Conservation (phyloP, 768 basidiomycete species). For the Leccinum barrowsii region DNA sequence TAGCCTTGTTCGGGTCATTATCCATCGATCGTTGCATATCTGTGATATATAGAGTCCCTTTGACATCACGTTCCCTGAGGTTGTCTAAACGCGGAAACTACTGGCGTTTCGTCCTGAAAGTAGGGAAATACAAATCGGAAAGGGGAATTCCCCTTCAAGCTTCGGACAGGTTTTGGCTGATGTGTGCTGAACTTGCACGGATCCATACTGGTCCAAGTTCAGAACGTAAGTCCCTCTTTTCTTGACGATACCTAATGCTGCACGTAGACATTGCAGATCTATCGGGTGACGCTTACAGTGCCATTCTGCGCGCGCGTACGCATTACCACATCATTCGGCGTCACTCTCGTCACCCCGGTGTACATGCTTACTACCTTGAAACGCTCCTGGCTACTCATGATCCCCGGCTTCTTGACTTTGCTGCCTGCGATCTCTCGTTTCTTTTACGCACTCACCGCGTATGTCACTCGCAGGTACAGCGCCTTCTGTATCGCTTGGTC, state of each 20-base stretch:
- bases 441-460: constrained; percentile 32
- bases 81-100: constrained; percentile 27
- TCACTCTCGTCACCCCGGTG: constrained; percentile 36
- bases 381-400: constrained; percentile 34
- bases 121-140: constrained; percentile 43
- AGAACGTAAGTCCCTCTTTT: constrained; percentile 14
- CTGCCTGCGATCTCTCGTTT: constrained; percentile 33
- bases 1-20: constrained; percentile 49
- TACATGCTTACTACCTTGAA: constrained; percentile 47
- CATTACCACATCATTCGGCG: constrained; percentile 41
- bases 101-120: constrained; percentile 48
- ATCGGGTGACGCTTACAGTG: constrained; percentile 5
- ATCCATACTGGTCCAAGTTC: constrained; percentile 10
- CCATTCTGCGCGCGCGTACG: constrained; percentile 33
- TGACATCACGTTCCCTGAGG: constrained; percentile 29
- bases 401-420: constrained; percentile 26
- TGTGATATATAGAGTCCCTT: constrained; percentile 27
- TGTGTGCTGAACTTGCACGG: constrained; percentile 43
- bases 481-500: constrained; percentile 41
- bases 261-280: constrained; percentile 11
- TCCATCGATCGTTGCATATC: constrained; percentile 33
- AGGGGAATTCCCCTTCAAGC: constrained; percentile 32
- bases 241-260: constrained; percentile 1
- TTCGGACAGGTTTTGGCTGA: constrained; percentile 62
- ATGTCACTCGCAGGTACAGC: constrained; percentile 35